Base-by-base conservation (phyloP, 306 rosid species). In the Canavalia ensiformis region DNA sequence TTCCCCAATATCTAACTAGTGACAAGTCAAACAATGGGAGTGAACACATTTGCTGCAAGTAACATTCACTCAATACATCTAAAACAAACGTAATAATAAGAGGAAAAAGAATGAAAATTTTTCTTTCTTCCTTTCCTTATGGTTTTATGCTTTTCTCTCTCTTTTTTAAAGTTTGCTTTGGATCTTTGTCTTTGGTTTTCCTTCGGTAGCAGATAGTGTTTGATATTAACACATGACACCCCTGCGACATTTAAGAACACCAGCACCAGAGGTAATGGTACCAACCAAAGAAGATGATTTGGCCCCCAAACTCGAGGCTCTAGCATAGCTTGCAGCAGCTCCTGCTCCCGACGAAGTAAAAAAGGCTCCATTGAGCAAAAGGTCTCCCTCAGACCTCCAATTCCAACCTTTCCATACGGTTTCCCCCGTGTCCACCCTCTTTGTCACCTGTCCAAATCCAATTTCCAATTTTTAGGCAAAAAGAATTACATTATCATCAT, bases 361-460 rank as follows among this genome's bases (percentile, higher is more conserved):
- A 75, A 80, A 93, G 42, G 99, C 99, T 72, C 98, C 99, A 82
- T 95, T 93, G 25, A 95, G 90, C 86, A 95, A 0, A 44, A 95
- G 94, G 86, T 95, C 99, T 85, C 99, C 98, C 46, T 91, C 94
- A 33, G 99, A 91, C 70, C 99, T 90, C 99, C 99, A 95, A 66
- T 95, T 95, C 99, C 99, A 95, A 6, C 66, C 51, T 83, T 41
- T 95, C 99, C 99, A 95, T n/a, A 6, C 1, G 7, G 86, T 47
- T 6, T 25, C 1, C 1, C 41, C 39, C 1, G 92, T 80, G 1
- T 80, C 85, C 33, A 95, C 98, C 68, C 99, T 87, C 91, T 95
- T 92, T 57, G 99, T 95, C 18, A 95, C 99, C 99, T 95, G 89
- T 50, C 50, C 68, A 81, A 4, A 55, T 68, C 58, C 69, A 55